Conservation (phyloP, 805 yeast genomes). For the Saccharomyces mikatae region DNA sequence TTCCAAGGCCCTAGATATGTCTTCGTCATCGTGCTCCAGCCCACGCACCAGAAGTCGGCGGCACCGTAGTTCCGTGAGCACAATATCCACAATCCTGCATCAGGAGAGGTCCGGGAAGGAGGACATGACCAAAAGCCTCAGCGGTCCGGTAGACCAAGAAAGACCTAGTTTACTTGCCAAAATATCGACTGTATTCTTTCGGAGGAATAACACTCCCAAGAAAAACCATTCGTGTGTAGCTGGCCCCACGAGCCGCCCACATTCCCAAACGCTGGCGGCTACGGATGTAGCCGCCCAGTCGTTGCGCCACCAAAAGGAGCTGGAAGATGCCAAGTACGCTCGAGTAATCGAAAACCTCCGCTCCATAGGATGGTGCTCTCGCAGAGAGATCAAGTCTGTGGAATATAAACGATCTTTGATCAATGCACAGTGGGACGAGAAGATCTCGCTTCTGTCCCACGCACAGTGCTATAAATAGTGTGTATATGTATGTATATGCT, state of each 20-base stretch:
- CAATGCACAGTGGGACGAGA: background rate
- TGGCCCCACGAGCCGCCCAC: background rate
- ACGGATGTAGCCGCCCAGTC: background rate
- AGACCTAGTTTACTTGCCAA: background rate
- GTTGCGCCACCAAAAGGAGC: background rate
- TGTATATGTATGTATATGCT: background rate
- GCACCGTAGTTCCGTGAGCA: background rate
- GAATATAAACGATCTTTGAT: background rate
- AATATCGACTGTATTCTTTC: background rate
- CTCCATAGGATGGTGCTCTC: background rate
- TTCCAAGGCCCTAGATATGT: background rate
- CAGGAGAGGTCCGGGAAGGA: background rate
- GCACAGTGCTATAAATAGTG: background rate
- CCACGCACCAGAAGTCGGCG: background rate
- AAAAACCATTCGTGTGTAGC: background rate
- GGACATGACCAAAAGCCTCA: background rate
- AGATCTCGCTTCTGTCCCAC: background rate
- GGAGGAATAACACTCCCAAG: background rate
- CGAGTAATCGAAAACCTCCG: background rate
- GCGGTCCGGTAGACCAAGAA: background rate
- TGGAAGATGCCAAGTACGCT: background rate
- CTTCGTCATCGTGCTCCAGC: background rate
- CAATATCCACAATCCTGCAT: background rate
- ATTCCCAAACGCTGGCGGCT: background rate
- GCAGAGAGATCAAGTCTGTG: background rate